phyloP scores from a whole-genome alignment of 2,329 filamentous ascomycete genomes.

The Orbilia javanica region DNA sequence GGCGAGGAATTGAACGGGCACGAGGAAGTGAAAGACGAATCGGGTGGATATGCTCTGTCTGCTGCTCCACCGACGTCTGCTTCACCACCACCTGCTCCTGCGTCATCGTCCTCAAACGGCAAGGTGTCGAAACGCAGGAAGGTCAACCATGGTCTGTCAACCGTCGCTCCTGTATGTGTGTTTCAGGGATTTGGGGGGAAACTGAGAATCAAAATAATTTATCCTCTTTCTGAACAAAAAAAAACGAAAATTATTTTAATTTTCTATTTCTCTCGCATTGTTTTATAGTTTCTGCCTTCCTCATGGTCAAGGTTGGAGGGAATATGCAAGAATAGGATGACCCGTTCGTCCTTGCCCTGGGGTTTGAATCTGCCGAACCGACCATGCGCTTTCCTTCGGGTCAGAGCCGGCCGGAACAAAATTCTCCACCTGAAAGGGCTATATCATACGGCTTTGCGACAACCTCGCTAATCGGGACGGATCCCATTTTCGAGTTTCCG shows the following conservation, averaged over 20 bases:
- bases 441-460: constrained; percentile 48
- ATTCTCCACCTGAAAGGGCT: constrained; percentile 50
- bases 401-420: constrained; percentile 56
- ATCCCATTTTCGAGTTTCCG: constrained; percentile 43
- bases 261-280: constrained; percentile 60
- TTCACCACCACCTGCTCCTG: constrained; percentile 62
- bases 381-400: constrained; percentile 55
- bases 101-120: constrained; percentile 71
- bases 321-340: constrained; percentile 66
- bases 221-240: constrained; percentile 2
- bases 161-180: constrained; percentile 57
- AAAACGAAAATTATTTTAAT: constrained; percentile 46
- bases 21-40: constrained; percentile 60
- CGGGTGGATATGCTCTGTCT: constrained; percentile 62
- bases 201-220: constrained; percentile 35
- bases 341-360: constrained; percentile 63
- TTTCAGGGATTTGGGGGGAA: constrained; percentile 59
- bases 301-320: constrained; percentile 61
- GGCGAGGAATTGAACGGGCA: constrained; percentile 57
- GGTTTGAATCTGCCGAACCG: constrained; percentile 54
- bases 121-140: constrained; percentile 77
- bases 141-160: constrained; percentile 83
- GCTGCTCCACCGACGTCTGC: constrained; percentile 53
- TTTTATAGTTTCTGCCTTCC: constrained; percentile 52
- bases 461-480: constrained; percentile 58